A percentile compares a stretch with the other conserved stretches of the same genome.
Evolutionary conservation across 1,284 basidiomycete genomes (phyloP).

Genomic region (Pyrrhoderma noxium): DNA sequence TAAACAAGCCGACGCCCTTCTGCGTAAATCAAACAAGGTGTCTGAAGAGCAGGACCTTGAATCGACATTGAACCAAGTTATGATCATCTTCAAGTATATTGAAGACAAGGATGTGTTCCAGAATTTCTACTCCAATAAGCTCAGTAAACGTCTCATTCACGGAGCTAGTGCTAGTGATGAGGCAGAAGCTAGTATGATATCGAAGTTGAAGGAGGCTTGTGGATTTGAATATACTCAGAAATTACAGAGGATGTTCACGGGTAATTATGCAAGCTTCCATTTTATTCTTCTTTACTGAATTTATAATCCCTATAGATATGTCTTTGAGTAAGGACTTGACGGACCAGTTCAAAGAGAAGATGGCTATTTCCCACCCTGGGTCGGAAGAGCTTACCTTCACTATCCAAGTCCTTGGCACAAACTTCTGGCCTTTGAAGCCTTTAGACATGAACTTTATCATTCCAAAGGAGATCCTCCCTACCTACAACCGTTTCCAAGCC

Average conservation of each 20-base stretch:
- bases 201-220: constrained; percentile 96
- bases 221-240: constrained; percentile 99
- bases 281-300: constrained; percentile 12
- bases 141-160: constrained; percentile 92
- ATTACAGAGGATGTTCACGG: constrained; percentile 97
- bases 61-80: constrained; percentile 85
- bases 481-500: constrained; percentile 87
- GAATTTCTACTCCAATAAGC: constrained; percentile 96
- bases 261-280: constrained; percentile 35
- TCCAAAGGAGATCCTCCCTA: constrained; percentile 79
- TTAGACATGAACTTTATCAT: constrained; percentile 84
- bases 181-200: constrained; percentile 97
- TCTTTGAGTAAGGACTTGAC: constrained; percentile 94
- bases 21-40: constrained; percentile 95
- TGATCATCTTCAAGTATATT: constrained; percentile 98
- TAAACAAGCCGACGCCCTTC: constrained; percentile 85
- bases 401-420: constrained; percentile 91
- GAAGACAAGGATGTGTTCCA: constrained; percentile 99
- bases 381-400: constrained; percentile 87
- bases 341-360: constrained; percentile 93
- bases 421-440: constrained; percentile 92
- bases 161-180: constrained; percentile 94
- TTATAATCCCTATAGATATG: constrained; percentile 82
- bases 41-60: constrained; percentile 90
- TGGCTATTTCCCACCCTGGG: constrained; percentile 73